Base-by-base conservation (phyloP, 345 rosid species). In the Microcos paniculata region DNA sequence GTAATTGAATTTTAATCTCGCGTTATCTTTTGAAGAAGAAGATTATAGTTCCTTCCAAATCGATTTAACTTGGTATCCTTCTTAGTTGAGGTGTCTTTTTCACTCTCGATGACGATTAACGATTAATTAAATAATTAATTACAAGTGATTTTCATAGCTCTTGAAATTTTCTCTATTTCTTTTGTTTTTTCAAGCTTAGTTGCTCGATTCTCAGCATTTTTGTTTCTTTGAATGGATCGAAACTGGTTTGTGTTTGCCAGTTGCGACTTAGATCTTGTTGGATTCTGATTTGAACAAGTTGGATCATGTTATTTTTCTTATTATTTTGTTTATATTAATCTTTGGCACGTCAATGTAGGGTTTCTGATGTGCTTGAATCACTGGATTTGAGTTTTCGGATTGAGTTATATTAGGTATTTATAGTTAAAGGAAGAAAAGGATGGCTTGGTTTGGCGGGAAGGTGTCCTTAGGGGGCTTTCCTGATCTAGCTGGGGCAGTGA, bases 361-460 rank as follows among this genome's bases (percentile, higher is more conserved):
- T 11, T 77, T 78, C 72, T 76, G 49, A 83, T 79, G 81, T 67
- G 42, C 76, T 75, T 75, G 73, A 68, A 62, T 76, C 18, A 55
- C 80, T 70, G 42, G 78, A 80, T 75, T 74, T 67, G 82, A 76
- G 82, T 65, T 30, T 58, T 51, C 5, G 62, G 74, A 72, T 78
- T 68, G 63, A 61, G 33, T 71, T 78, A 55, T 56, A 55, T 31
- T 73, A 59, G 72, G 43, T n/a, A 40, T 82, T 46, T 38, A 63
- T 33, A 43, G 69, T 71, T 66, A 70, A 33, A 42, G n/a, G n/a
- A 45, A 58, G 40, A 0, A 45, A 58, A 49, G 28, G 66, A 94
- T 96, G 99, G 97, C 99, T 81, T 96, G 99, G 99, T 96, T 96
- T 86, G 83, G 98, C 76, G 97, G 94, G 76, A 92, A 88, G 80